These are phyloP conservation scores for Tetrapisispora iriomotensis DNA, from an alignment of 805 yeast genomes.

Conservation along the genomic window DNA sequence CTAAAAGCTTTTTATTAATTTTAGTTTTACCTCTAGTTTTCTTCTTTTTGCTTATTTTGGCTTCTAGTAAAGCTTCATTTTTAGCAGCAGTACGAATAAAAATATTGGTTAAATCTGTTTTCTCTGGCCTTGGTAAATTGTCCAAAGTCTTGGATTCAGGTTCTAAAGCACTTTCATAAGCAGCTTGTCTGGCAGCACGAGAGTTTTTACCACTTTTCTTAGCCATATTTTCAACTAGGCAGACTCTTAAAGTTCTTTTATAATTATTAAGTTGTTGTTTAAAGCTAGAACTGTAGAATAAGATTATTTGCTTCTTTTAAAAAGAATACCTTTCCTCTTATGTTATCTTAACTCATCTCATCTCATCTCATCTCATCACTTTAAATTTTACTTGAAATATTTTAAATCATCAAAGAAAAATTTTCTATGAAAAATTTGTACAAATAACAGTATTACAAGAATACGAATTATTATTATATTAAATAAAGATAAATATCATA, in stretches of 20 bases:
- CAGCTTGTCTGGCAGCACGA: constrained; percentile 61
- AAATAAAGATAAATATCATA: too few relatives aligned
- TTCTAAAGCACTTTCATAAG: constrained; percentile 35
- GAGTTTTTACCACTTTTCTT: constrained; percentile 36
- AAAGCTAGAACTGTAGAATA: too few relatives aligned
- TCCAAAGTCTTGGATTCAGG: constrained; percentile 42
- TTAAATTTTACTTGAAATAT: not conserved
- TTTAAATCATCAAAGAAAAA: not conserved
- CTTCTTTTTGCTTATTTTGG: constrained; percentile 40
- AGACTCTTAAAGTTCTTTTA: too few relatives aligned
- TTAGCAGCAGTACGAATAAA: constrained; percentile 58
- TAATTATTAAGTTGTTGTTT: too few relatives aligned
- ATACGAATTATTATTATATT: too few relatives aligned
- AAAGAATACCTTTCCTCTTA: too few relatives aligned
- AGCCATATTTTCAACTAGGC: constrained; percentile 12
- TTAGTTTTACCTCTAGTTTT: constrained; percentile 18
- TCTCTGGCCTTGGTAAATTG: constrained; percentile 47
- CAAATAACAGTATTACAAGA: not conserved
- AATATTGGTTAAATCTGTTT: constrained; percentile 50
- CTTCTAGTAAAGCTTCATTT: constrained; percentile 51
- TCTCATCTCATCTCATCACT: constrained; percentile 5
- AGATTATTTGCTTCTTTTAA: too few relatives aligned
- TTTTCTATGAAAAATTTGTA: not conserved
- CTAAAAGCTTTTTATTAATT: constrained; percentile 19
- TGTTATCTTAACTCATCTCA: constrained; percentile 2